A percentile compares a stretch with the other conserved stretches of the same genome.
These are phyloP conservation scores for Aspergillus brunneoviolaceus DNA, from an alignment of 2,329 filamentous ascomycete genomes.

Conservation along the genomic window DNA sequence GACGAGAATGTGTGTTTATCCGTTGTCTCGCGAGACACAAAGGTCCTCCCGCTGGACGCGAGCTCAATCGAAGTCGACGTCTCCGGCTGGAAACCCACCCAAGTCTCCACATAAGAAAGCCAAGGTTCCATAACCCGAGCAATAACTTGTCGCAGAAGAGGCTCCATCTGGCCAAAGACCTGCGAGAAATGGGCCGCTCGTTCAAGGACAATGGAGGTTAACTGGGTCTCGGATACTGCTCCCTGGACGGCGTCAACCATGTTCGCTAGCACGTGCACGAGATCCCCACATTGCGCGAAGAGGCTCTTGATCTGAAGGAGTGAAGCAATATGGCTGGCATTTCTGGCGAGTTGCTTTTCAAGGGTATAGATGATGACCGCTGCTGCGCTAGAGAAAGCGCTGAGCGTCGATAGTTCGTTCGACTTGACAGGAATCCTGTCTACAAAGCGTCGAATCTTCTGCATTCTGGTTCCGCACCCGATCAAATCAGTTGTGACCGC, in stretches of 20 bases:
- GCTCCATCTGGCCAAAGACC: slow-evolving; percentile 59
- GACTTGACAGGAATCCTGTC: slow-evolving; percentile 26
- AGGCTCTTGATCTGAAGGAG: slow-evolving; percentile 39
- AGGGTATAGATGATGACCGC: slow-evolving; percentile 39
- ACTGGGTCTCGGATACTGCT: slow-evolving; percentile 56
- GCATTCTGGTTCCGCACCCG: slow-evolving; percentile 40
- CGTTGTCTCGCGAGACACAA: slow-evolving; percentile 61
- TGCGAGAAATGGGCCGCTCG: slow-evolving; percentile 65
- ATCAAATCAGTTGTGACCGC: slow-evolving; percentile 32
- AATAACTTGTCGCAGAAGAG: slow-evolving; percentile 67
- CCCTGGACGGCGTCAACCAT: slow-evolving; percentile 49
- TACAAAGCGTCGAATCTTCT: slow-evolving; percentile 38
- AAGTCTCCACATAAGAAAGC: slow-evolving; percentile 67
- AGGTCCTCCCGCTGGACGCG: slow-evolving; percentile 55
- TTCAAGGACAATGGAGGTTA: slow-evolving; percentile 62
- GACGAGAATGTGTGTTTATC: slow-evolving; percentile 59
- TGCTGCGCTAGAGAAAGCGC: slow-evolving; percentile 35
- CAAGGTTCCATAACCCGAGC: slow-evolving; percentile 64
- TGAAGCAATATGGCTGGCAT: slow-evolving; percentile 29
- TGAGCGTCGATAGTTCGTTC: slow-evolving; percentile 32
- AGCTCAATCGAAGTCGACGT: slow-evolving; percentile 52
- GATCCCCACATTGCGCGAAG: slow-evolving; percentile 40
- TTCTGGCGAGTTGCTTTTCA: slow-evolving; percentile 34
- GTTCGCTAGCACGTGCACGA: slow-evolving; percentile 36
- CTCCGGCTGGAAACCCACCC: slow-evolving; percentile 69